phyloP scores from a whole-genome alignment of 164 flowering plant genomes.

The Vitis rotundifolia region DNA sequence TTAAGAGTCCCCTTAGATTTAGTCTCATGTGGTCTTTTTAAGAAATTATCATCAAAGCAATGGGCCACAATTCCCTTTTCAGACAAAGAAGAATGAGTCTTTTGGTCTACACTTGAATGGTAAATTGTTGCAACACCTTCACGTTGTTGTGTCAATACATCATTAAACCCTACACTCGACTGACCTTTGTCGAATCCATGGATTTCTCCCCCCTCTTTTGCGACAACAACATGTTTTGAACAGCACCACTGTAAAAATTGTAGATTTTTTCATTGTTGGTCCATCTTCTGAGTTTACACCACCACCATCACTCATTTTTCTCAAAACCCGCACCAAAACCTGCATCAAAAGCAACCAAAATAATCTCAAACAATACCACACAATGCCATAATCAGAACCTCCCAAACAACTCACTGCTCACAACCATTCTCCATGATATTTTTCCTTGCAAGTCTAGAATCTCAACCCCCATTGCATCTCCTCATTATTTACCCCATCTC shows the following conservation, averaged over 20 bases:
- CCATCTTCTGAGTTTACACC: too few species aligned
- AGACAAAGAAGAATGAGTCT: not conserved
- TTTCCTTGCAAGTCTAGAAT: too few species aligned
- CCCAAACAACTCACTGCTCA: too few species aligned
- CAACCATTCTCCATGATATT: too few species aligned
- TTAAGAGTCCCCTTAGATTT: not conserved
- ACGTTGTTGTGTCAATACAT: constrained; percentile 9
- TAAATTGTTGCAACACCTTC: not conserved
- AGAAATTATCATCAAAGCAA: constrained; percentile 5
- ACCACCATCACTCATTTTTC: too few species aligned
- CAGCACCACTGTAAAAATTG: not conserved
- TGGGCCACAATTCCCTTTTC: constrained; percentile 7
- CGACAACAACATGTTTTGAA: constrained; percentile 4
- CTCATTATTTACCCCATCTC: too few species aligned
- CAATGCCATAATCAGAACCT: too few species aligned
- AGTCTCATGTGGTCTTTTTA: constrained; percentile 4
- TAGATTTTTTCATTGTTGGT: constrained; percentile 4
- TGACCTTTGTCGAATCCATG: constrained; percentile 10
- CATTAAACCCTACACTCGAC: not conserved
- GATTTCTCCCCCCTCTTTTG: constrained; percentile 9
- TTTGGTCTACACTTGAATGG: not conserved
- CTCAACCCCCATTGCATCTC: too few species aligned
- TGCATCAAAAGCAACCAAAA: too few species aligned
- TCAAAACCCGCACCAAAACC: too few species aligned
- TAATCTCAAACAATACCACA: too few species aligned